phyloP scores from a whole-genome alignment of 177 flowering plant species.

The Vitis hybrid region DNA sequence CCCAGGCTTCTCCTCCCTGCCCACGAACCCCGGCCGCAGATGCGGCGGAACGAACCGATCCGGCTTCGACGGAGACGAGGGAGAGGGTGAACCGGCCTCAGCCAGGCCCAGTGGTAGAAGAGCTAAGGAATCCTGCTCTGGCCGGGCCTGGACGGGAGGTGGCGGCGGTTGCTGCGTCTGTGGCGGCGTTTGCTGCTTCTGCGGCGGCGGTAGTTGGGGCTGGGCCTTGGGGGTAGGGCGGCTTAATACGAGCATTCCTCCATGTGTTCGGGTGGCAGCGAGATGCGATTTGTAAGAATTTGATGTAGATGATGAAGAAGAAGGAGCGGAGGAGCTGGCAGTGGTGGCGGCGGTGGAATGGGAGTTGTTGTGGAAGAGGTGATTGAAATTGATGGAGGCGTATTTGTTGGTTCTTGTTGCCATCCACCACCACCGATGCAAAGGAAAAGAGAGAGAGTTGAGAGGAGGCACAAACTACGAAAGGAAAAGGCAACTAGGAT shows the following conservation, averaged over 20 bases:
- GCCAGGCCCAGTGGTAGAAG: slow-evolving; percentile 60
- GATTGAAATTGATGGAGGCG: slow-evolving; percentile 75
- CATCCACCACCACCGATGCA: slow-evolving; percentile 47
- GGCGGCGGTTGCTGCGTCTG: slow-evolving; percentile 12
- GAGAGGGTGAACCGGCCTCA: slow-evolving; percentile 21
- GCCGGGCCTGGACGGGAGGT: slow-evolving; percentile 13
- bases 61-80: slow-evolving; percentile 32
- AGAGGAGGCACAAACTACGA: not conserved
- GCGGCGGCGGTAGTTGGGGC: slow-evolving; percentile 7
- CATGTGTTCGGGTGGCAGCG: slow-evolving; percentile 43
- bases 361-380: slow-evolving; percentile 53
- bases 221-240: slow-evolving; percentile 57
- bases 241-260: slow-evolving; percentile 74
- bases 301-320: slow-evolving; percentile 23
- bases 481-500: not conserved
- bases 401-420: slow-evolving; percentile 67
- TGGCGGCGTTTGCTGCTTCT: slow-evolving; percentile 13
- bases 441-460: slow-evolving; percentile 12
- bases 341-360: slow-evolving; percentile 11
- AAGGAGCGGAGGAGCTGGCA: slow-evolving; percentile 15
- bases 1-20: slow-evolving; percentile 46
- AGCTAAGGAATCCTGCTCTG: slow-evolving; percentile 43
- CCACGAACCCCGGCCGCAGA: slow-evolving; percentile 69
- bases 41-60: slow-evolving; percentile 76
- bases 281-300: slow-evolving; percentile 20